phyloP scores from a whole-genome alignment of 768 basidiomycete genomes.

The Lentinus brumalis region DNA sequence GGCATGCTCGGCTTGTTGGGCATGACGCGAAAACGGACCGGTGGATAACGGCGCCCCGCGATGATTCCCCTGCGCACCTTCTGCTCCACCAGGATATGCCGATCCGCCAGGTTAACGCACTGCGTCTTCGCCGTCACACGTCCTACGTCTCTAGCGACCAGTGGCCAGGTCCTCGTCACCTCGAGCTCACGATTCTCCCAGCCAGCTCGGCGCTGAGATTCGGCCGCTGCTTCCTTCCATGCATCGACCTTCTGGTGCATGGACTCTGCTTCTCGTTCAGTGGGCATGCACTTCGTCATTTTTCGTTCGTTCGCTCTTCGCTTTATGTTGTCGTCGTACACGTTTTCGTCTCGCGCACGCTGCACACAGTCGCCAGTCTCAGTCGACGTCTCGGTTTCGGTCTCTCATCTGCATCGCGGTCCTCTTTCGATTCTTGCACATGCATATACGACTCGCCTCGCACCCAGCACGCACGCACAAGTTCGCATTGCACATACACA shows the following conservation, averaged over 20 bases:
- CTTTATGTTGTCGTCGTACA: constrained; percentile 1
- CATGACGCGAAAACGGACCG: constrained; percentile 15
- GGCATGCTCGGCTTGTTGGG: constrained; percentile 35
- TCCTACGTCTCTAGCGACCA: not conserved
- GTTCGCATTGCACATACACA: not conserved
- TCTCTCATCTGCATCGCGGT: constrained; percentile 1
- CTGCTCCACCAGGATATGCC: not conserved
- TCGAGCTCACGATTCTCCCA: not conserved
- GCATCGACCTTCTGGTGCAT: not conserved
- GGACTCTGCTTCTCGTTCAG: not conserved
- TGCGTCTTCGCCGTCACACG: too few species aligned
- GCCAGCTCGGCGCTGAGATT: not conserved
- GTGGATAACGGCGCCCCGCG: constrained; percentile 2
- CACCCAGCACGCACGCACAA: not conserved
- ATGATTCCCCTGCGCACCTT: not conserved
- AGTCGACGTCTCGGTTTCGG: not conserved
- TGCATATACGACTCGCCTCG: not conserved
- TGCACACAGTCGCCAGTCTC: not conserved
- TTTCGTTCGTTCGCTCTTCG: not conserved
- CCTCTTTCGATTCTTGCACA: constrained; percentile 3
- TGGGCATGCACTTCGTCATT: not conserved
- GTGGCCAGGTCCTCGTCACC: not conserved
- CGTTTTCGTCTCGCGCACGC: constrained; percentile 3
- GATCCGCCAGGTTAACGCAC: too few species aligned
- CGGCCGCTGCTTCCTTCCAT: not conserved